Conservation (phyloP, 345 rosid genomes). For the Kandelia obovata region DNA sequence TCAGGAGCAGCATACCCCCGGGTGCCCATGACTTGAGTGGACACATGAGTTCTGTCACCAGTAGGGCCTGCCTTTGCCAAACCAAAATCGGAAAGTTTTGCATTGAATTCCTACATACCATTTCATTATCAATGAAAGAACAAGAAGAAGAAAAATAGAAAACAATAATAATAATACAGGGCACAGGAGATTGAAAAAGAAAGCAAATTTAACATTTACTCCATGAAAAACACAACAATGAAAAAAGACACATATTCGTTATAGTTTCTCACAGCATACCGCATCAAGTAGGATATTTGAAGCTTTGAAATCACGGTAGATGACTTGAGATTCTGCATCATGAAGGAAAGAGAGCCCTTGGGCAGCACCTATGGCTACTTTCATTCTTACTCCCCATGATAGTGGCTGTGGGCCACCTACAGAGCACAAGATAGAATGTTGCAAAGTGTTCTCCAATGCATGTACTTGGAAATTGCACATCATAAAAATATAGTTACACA, state of each 20-base stretch:
- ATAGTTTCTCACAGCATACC: slow-evolving; percentile 37
- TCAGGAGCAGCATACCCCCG: slow-evolving; percentile 98
- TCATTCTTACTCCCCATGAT: slow-evolving; percentile 78
- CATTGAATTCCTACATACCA: slow-evolving; percentile 71
- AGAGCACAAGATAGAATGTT: slow-evolving; percentile 18
- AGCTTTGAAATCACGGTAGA: slow-evolving; percentile 89
- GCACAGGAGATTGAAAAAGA: not conserved
- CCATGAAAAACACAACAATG: not conserved
- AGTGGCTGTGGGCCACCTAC: slow-evolving; percentile 82
- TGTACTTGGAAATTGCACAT: not conserved
- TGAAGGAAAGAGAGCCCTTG: slow-evolving; percentile 90
- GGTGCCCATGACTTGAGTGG: slow-evolving; percentile 97
- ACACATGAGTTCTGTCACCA: slow-evolving; percentile 92
- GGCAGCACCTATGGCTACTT: slow-evolving; percentile 88
- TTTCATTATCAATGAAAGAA: slow-evolving; percentile 7
- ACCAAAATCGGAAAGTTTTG: slow-evolving; percentile 92
- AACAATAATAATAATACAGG: not conserved
- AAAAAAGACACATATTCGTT: not conserved
- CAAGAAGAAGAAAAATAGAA: not conserved
- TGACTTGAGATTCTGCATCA: slow-evolving; percentile 83
- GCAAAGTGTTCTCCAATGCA: not conserved
- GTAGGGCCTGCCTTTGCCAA: slow-evolving; percentile 98
- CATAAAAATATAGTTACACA: not conserved
- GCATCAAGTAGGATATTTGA: slow-evolving; percentile 82
- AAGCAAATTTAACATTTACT: not conserved